Percentiles rank a stretch among this genome's conserved stretches.
These are phyloP conservation scores for Colletotrichum sidae DNA, from an alignment of 2,329 filamentous ascomycete genomes.

Conservation along the genomic window DNA sequence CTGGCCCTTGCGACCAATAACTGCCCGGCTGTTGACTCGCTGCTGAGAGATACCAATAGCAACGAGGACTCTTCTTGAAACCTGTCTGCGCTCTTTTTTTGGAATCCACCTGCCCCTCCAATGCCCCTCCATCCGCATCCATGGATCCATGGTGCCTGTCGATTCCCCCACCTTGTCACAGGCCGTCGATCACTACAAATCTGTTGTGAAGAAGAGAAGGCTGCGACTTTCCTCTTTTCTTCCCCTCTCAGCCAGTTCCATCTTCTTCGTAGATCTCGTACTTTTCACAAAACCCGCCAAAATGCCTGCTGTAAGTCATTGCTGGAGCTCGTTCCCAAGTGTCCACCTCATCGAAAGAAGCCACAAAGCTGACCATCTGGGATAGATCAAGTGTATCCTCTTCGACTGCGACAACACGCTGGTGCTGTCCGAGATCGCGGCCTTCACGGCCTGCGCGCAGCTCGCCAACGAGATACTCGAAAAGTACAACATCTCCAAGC, in stretches of 20 bases:
- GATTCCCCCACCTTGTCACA: conserved; percentile 27
- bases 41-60: neutral
- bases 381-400: conserved; percentile 76
- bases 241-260: neutral
- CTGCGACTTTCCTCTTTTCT: conserved; percentile 3
- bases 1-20: neutral
- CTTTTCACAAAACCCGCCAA: conserved; percentile 38
- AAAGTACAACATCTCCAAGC: conserved; percentile 69
- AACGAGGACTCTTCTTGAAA: conserved; percentile 21
- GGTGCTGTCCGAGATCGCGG: conserved; percentile 88
- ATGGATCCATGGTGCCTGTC: conserved; percentile 24
- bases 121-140: conserved; percentile 24
- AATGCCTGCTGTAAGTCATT: conserved; percentile 47
- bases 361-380: neutral
- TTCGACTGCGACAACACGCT: conserved; percentile 93
- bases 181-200: conserved; percentile 35
- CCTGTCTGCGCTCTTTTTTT: conserved; percentile 37
- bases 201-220: conserved; percentile 16
- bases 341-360: neutral
- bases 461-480: conserved; percentile 88
- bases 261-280: neutral
- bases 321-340: neutral
- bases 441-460: conserved; percentile 90
- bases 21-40: neutral
- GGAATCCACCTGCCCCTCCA: conserved; percentile 33